These are phyloP conservation scores for Beauveria australis DNA, from an alignment of 2,329 filamentous ascomycete species.

Conservation along the genomic window DNA sequence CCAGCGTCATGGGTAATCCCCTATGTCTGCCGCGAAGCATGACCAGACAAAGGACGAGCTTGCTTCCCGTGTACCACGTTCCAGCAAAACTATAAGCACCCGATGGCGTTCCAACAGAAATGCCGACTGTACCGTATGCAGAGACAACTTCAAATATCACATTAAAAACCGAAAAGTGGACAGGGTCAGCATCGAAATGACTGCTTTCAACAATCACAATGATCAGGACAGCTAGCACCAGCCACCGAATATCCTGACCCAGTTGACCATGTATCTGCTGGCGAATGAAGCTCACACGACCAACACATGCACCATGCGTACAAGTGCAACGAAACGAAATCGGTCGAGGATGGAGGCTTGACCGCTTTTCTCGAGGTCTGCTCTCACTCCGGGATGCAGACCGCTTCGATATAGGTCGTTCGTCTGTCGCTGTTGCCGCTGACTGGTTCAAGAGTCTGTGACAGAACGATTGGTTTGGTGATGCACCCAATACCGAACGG, in stretches of 20 bases:
- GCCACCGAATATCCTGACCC: conserved; percentile 59
- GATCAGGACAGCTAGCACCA: conserved; percentile 50
- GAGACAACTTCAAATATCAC: conserved; percentile 50
- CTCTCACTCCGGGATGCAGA: background rate
- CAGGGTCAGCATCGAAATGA: conserved; percentile 43
- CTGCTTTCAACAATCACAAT: conserved; percentile 53
- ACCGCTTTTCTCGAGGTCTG: background rate
- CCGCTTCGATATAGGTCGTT: no score
- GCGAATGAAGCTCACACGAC: conserved; percentile 39
- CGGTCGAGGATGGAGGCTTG: background rate
- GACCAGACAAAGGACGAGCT: conserved; percentile 49
- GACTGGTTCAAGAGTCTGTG: background rate
- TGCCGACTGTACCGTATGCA: conserved; percentile 54
- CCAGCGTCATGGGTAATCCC: conserved; percentile 48
- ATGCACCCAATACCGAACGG: no score
- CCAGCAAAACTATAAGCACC: conserved; percentile 48
- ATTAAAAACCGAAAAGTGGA: conserved; percentile 50
- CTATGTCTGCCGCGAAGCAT: conserved; percentile 49
- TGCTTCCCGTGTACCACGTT: conserved; percentile 45
- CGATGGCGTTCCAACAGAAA: conserved; percentile 47
- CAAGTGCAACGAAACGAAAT: background rate
- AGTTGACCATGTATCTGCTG: conserved; percentile 57
- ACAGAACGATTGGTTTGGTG: background rate
- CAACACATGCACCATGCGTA: conserved; percentile 15
- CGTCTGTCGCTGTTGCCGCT: background rate